Base-by-base conservation (phyloP, 2,329 filamentous ascomycete species). In the Fusarium sp. region DNA sequence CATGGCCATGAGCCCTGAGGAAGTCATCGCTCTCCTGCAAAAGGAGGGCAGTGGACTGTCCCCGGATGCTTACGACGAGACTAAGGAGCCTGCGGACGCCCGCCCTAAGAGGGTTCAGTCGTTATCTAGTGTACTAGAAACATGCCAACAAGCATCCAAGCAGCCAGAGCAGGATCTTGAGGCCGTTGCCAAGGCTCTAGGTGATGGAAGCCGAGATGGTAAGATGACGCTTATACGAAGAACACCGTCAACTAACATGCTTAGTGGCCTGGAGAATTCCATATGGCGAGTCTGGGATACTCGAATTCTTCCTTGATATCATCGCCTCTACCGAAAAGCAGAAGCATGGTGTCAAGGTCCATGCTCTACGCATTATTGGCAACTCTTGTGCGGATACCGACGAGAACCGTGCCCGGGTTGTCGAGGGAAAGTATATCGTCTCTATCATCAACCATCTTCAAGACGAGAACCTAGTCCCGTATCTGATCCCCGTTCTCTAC, bases 301-400 rank as follows among this genome's bases (percentile, higher is more conserved):
- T 92, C 10, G 84, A 86, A 22, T 89, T 90, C 80, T 90, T 90
- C 74, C 82, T 91, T 17, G 79, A 82, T 12, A 75, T 89, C 14
- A 78, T 90, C 10, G 80, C 81, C 6, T 66, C 70, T 1, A 77
- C 79, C 0, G 80, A 84, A 5, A 81, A 79, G 2, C 71, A 87
- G 38, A 80, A 81, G 11, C 82, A 84, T 35, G 77, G 82, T 1
- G 81, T 91, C n/a, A 85, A 85, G 52, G 82, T 89, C 9, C 90
- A 92, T 65, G 81, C 86, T 9, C 82, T 92, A 17, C 88, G 90
- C 27, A 80, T 91, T 22, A 84, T 90, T 17, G 90, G 90, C 15
- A 92, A 92, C 78, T 88, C 88, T 11, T 91, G 89, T 71, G 90
- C 90, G 22, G 90, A 92, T 72, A 89, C 88, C 72, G 90, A 92